A percentile compares a stretch with the other conserved stretches of the same genome.
These are phyloP conservation scores for Neonectria hederae DNA, from an alignment of 2,329 filamentous ascomycete species.

Conservation along the genomic window DNA sequence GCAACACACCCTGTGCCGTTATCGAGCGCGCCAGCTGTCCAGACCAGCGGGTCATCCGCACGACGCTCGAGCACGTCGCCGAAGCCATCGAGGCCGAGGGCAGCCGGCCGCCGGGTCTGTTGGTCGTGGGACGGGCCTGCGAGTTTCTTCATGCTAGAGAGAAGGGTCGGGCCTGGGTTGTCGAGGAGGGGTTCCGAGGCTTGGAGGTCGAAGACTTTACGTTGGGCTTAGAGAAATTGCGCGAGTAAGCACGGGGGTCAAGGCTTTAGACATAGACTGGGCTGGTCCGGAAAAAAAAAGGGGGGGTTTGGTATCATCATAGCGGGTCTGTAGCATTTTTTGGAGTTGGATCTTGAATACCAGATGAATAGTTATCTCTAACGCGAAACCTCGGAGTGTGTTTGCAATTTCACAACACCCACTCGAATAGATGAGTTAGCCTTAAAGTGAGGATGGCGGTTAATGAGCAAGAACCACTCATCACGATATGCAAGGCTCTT, in stretches of 20 bases:
- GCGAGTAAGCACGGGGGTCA: conserved; percentile 20
- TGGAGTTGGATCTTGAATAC: conserved; percentile 29
- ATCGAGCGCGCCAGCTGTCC: conserved; percentile 93
- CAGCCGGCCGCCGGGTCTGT: conserved; percentile 84
- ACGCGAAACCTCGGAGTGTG: not conserved
- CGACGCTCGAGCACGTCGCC: conserved; percentile 81
- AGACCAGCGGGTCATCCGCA: conserved; percentile 91
- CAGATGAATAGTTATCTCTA: conserved; percentile 6
- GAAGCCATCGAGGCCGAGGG: conserved; percentile 89
- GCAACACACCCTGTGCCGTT: conserved; percentile 86
- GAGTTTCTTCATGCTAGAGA: conserved; percentile 73
- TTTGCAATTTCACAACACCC: not conserved
- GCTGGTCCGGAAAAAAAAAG: not conserved
- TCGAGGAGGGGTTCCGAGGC: conserved; percentile 87
- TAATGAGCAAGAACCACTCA: too few species aligned
- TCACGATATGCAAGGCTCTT: too few species aligned
- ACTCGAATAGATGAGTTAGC: too few species aligned
- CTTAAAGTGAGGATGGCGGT: too few species aligned
- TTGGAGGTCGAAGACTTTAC: conserved; percentile 63
- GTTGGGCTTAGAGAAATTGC: conserved; percentile 35
- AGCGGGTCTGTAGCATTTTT: conserved; percentile 27
- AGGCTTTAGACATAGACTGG: not conserved
- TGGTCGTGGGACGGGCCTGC: conserved; percentile 87
- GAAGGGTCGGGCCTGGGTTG: conserved; percentile 74
- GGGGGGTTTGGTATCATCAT: conserved; percentile 2